Conservation (phyloP, 176 grass and related monocot genomes). For the Raddia guianensis region DNA sequence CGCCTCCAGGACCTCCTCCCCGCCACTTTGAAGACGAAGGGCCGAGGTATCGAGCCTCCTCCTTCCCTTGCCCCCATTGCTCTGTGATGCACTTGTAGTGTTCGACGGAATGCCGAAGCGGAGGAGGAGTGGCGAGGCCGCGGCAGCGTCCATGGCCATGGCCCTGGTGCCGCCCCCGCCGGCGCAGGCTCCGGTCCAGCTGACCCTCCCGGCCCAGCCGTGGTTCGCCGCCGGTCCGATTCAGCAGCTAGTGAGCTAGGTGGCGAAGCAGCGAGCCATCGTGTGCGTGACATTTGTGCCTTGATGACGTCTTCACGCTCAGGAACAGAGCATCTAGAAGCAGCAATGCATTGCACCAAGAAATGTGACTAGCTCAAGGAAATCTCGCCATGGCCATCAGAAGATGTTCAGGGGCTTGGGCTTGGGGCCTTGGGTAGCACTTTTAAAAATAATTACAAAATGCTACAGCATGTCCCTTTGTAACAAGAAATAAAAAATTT, state of each 20-base stretch:
- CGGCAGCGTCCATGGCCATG: slow-evolving; percentile 56
- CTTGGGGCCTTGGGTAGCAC: not conserved
- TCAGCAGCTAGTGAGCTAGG: slow-evolving; percentile 63
- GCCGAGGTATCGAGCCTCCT: too few relatives aligned
- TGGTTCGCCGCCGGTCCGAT: slow-evolving; percentile 47
- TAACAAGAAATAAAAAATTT: too few relatives aligned
- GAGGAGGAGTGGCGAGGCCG: slow-evolving; percentile 59
- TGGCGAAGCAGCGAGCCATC: too few relatives aligned
- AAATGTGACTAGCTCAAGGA: not conserved
- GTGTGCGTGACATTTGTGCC: not conserved
- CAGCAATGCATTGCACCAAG: not conserved
- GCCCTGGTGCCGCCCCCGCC: slow-evolving; percentile 18
- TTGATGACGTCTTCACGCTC: not conserved
- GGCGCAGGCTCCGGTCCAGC: slow-evolving; percentile 35
- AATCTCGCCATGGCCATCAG: not conserved
- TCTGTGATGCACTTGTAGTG: too few relatives aligned
- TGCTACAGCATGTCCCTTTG: too few relatives aligned
- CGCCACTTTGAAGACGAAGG: too few relatives aligned
- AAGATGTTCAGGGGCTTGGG: not conserved
- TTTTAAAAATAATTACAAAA: too few relatives aligned
- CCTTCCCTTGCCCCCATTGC: too few relatives aligned
- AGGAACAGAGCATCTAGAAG: slow-evolving; percentile 32
- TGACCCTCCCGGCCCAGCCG: slow-evolving; percentile 38
- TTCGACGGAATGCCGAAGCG: too few relatives aligned
- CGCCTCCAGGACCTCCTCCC: too few relatives aligned